Evolutionary conservation across 106 monocot species (phyloP), one percentile per base, ranked within the genome.

Genomic region (Dendrobium huoshanense): DNA sequence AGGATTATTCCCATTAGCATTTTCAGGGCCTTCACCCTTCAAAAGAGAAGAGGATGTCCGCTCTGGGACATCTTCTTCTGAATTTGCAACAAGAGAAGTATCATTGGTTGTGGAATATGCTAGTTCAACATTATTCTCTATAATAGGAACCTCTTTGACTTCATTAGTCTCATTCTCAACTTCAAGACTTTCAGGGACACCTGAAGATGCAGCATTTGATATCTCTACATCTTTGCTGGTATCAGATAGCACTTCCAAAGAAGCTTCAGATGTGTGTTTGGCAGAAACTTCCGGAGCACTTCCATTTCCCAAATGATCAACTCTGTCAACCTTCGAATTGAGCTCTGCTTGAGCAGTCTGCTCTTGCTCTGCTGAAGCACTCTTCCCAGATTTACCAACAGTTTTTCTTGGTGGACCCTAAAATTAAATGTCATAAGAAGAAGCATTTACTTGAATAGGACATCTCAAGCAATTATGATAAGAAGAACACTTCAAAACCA

Each of bases 341-440:
- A 75, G 75, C 25, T 78, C 27, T 51, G 82, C 81, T 78, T 81
- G 81, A 77, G 75, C 72, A 19, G 4, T 75, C 70, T 80, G 79
- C 68, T 85, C 89, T 41, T 31, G 74, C 72, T 77, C 77, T 78
- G 67, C 41, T 44, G 41, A 65, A 3, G 16, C 80, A 54, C 41
- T 59, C 65, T 81, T 87, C 49, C 75, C 15, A 76, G 55, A 45
- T 55, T 82, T 85, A 49, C 10, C 58, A 58, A 27, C 78, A 24
- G 81, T 79, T 43, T 49, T 75, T 87, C 77, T 88, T 75, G 72
- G 79, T 42, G 73, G 88, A 81, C 81, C 85, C 92, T 95, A 77
- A 40, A 85, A 67, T 22, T 74, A 41, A 81, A 37, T 15, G 70
- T 61, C 27, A 70, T 4, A 67, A 29, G n/a, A 55, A 37, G 33